Conservation (phyloP, 768 basidiomycete genomes). For the Phlebiopsis gigantea region DNA sequence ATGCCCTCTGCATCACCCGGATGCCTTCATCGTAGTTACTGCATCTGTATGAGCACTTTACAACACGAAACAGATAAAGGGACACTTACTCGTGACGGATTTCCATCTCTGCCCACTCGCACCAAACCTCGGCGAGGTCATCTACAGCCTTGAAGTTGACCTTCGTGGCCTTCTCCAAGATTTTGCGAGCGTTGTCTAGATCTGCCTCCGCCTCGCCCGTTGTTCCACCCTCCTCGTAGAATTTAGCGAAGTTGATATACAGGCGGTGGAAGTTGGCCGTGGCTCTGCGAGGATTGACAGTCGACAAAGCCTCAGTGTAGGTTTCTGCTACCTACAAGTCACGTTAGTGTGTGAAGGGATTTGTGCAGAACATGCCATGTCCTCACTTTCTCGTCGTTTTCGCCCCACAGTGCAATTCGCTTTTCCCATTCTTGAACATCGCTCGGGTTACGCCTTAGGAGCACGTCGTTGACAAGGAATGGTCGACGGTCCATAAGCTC, state of each 20-base stretch:
- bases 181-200: constrained; percentile 81
- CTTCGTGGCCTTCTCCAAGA: constrained; percentile 88
- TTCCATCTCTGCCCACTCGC: constrained; percentile 99
- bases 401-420: constrained; percentile 86
- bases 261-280: constrained; percentile 87
- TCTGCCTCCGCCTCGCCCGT: constrained; percentile 76
- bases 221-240: constrained; percentile 93
- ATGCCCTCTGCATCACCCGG: constrained; percentile 94
- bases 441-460: constrained; percentile 89
- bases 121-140: constrained; percentile 97
- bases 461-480: constrained; percentile 94
- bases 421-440: constrained; percentile 99
- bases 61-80: neutral
- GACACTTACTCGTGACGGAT: constrained; percentile 82
- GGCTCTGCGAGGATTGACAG: constrained; percentile 82
- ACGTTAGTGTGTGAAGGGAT: neutral
- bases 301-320: constrained; percentile 84
- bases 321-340: constrained; percentile 78
- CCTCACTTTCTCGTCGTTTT: constrained; percentile 85
- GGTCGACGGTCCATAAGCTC: constrained; percentile 91
- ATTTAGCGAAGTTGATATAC: constrained; percentile 94
- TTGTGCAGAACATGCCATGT: neutral
- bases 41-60: constrained; percentile 15
- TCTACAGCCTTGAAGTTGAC: constrained; percentile 94
- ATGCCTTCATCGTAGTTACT: constrained; percentile 97